phyloP scores from a whole-genome alignment of 1,139 yeast species.

The Hemisphaericaspora xylofermentans region DNA sequence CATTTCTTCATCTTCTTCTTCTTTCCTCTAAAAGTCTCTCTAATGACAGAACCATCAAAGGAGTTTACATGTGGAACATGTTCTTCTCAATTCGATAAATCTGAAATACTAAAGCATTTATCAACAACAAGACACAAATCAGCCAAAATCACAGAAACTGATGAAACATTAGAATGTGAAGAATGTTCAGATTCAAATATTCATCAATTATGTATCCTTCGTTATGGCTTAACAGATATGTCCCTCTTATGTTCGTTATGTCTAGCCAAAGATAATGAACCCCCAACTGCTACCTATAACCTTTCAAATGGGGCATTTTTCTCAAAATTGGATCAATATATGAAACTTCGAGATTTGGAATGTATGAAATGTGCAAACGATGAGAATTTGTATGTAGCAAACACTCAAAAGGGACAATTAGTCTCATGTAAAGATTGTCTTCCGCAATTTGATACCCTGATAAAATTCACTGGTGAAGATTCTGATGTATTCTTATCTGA shows the following conservation, averaged over 20 bases:
- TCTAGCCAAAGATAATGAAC: conserved; percentile 39
- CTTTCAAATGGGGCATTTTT: conserved; percentile 56
- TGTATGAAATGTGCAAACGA: conserved; percentile 48
- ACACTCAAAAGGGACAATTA: conserved; percentile 18
- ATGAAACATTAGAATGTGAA: conserved; percentile 53
- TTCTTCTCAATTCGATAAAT: conserved; percentile 18
- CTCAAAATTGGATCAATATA: conserved; percentile 46
- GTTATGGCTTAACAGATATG: conserved; percentile 60
- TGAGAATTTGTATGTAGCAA: conserved; percentile 38
- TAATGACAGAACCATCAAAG: conserved; percentile 1
- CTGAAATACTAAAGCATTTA: conserved; percentile 43
- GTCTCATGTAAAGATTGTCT: conserved; percentile 47
- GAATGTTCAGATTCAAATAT: conserved; percentile 56
- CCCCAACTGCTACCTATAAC: conserved; percentile 51
- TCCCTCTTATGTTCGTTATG: conserved; percentile 50
- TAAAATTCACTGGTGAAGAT: conserved; percentile 41
- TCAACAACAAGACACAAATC: conserved; percentile 55
- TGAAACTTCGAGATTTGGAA: conserved; percentile 48
- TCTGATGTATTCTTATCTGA: conserved; percentile 49
- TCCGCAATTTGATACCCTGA: conserved; percentile 20
- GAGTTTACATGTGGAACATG: conserved; percentile 34
- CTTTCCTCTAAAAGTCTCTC: no score
- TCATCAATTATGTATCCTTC: conserved; percentile 49
- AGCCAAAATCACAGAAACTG: conserved; percentile 30
- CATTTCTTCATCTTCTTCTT: no score